phyloP scores from a whole-genome alignment of 2,329 filamentous ascomycete genomes.

The Cytospora mali region DNA sequence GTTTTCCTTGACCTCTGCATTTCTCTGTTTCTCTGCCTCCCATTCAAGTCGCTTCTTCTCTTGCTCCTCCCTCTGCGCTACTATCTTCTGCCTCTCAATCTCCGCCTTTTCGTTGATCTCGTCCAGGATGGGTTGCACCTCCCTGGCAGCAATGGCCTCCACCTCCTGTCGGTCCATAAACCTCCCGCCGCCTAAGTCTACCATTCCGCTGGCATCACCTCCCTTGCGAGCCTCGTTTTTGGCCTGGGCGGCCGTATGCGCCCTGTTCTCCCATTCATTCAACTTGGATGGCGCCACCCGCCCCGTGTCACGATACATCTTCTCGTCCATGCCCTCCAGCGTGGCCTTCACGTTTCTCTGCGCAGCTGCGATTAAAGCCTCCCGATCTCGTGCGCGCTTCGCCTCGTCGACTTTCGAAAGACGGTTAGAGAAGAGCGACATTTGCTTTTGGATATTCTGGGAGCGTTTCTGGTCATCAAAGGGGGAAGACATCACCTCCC shows the following conservation, averaged over 20 bases:
- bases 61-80: slow-evolving; percentile 63
- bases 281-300: slow-evolving; percentile 69
- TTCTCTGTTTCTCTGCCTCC: slow-evolving; percentile 55
- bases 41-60: slow-evolving; percentile 66
- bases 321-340: slow-evolving; percentile 80
- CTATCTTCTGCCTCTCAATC: slow-evolving; percentile 67
- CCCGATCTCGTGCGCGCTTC: slow-evolving; percentile 75
- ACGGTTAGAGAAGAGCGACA: slow-evolving; percentile 73
- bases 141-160: slow-evolving; percentile 74
- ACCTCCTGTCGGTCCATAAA: slow-evolving; percentile 79
- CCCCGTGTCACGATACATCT: slow-evolving; percentile 75
- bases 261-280: slow-evolving; percentile 79
- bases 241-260: slow-evolving; percentile 67
- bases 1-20: slow-evolving; percentile 36
- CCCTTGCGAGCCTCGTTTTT: slow-evolving; percentile 61
- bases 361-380: slow-evolving; percentile 74
- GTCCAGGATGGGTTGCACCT: slow-evolving; percentile 81
- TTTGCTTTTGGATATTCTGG: slow-evolving; percentile 73
- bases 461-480: slow-evolving; percentile 67
- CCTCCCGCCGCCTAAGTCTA: slow-evolving; percentile 78
- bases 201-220: slow-evolving; percentile 52
- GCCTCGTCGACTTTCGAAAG: slow-evolving; percentile 70
- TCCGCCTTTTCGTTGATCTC: slow-evolving; percentile 82
- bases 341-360: slow-evolving; percentile 82
- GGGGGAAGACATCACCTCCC: slow-evolving; percentile 47